These are phyloP conservation scores for Avena insularis DNA, from an alignment of 176 grass and related monocot species.

Conservation along the genomic window DNA sequence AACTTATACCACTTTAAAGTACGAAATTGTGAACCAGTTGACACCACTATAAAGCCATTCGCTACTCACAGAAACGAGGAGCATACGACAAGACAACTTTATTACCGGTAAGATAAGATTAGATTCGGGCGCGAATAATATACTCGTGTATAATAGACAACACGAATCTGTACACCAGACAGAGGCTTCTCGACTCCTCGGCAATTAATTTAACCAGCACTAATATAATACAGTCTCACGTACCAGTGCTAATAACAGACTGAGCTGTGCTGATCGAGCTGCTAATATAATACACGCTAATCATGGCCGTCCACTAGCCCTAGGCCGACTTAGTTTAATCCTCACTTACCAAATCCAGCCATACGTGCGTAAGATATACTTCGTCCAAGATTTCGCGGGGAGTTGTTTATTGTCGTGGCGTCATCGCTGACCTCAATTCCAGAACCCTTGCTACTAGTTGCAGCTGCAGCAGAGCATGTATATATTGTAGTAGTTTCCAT, in stretches of 20 bases:
- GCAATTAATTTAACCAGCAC: neutral
- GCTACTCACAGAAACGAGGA: neutral
- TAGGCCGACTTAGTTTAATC: neutral
- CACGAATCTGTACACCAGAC: neutral
- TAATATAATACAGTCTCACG: neutral
- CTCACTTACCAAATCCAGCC: conserved; percentile 15
- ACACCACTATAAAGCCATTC: neutral
- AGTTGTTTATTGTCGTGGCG: conserved; percentile 30
- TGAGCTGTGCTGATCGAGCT: neutral
- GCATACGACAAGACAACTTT: conserved; percentile 9
- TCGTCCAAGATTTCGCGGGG: neutral
- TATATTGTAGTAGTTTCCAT: neutral
- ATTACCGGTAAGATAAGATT: conserved; percentile 32
- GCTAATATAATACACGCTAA: conserved; percentile 26
- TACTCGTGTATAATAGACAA: neutral
- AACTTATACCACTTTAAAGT: too few relatives aligned
- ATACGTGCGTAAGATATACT: conserved; percentile 4
- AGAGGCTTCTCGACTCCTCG: conserved; percentile 21
- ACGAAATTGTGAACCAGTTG: neutral
- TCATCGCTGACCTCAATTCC: conserved; percentile 59
- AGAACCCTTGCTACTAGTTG: neutral
- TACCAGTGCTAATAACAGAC: neutral
- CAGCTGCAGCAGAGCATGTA: neutral
- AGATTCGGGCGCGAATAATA: neutral
- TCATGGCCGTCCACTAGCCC: conserved; percentile 28